Conservation (phyloP, 2,329 filamentous ascomycete genomes). For the Tolypocladium endophyticum region DNA sequence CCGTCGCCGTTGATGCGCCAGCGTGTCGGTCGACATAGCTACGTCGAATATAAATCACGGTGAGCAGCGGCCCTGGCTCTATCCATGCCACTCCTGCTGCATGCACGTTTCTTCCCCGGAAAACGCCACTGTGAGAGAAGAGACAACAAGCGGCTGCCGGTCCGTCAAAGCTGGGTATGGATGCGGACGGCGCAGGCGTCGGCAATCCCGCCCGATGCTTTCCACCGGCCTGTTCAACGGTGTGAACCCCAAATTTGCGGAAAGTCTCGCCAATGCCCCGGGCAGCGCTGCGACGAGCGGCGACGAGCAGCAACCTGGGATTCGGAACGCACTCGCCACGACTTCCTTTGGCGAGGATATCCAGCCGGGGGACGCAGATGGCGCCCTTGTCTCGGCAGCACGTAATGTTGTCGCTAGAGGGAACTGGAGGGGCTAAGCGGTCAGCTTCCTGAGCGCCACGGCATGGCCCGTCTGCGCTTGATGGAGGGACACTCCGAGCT, state of each 20-base stretch:
- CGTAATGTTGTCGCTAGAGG: not conserved
- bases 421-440: not conserved
- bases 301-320: not conserved
- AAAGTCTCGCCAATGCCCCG: not conserved
- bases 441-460: not conserved
- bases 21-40: not conserved
- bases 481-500: not conserved
- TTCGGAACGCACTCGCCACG: not conserved
- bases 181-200: not conserved
- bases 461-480: not conserved
- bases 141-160: constrained; percentile 12
- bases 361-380: not conserved
- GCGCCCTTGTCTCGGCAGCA: not conserved
- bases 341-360: not conserved
- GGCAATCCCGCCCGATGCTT: not conserved
- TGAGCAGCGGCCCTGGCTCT: not conserved
- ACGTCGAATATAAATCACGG: not conserved
- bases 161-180: not conserved
- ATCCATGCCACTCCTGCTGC: not conserved
- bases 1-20: not conserved
- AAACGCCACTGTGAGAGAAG: constrained; percentile 14
- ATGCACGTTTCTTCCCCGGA: constrained; percentile 12
- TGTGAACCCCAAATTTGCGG: not conserved
- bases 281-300: too few species aligned
- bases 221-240: not conserved